Evolutionary conservation across 129 eudicot genomes (phyloP).

Genomic region (Deinandra increscens): DNA sequence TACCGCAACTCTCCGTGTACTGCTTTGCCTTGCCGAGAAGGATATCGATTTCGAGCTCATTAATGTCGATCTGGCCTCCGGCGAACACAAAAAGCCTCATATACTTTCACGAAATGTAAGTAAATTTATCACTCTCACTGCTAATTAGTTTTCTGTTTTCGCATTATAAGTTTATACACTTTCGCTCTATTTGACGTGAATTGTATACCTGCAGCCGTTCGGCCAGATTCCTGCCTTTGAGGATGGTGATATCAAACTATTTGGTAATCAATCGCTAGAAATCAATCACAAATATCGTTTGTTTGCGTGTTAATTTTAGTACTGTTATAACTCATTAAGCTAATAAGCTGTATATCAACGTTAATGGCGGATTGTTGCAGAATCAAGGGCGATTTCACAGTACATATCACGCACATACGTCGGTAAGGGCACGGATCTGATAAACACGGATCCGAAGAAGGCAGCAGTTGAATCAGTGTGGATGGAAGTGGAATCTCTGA

Average conservation of each 20-base stretch:
- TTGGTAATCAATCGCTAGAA: slow-evolving; percentile 43
- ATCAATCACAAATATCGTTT: background rate
- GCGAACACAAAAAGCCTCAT: slow-evolving; percentile 52
- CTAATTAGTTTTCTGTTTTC: background rate
- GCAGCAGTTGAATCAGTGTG: slow-evolving; percentile 42
- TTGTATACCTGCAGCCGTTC: slow-evolving; percentile 47
- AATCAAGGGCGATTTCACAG: slow-evolving; percentile 61
- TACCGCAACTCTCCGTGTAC: slow-evolving; percentile 39
- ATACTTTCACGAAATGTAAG: slow-evolving; percentile 60
- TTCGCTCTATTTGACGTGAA: background rate
- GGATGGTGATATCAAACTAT: slow-evolving; percentile 51
- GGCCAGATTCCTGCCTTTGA: slow-evolving; percentile 56
- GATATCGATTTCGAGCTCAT: slow-evolving; percentile 48
- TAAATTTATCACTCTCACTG: background rate
- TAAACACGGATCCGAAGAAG: slow-evolving; percentile 42
- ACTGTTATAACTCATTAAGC: too few species aligned
- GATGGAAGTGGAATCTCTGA: slow-evolving; percentile 52
- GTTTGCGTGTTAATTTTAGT: background rate
- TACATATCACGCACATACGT: slow-evolving; percentile 46
- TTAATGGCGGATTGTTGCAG: slow-evolving; percentile 29
- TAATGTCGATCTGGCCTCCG: slow-evolving; percentile 40
- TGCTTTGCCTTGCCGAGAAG: slow-evolving; percentile 55
- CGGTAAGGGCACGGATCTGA: slow-evolving; percentile 41
- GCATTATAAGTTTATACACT: background rate
- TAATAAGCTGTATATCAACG: background rate